A percentile compares a stretch with the other conserved stretches of the same genome.
Conservation (phyloP, 345 rosid species). For the Murraya koenigii region DNA sequence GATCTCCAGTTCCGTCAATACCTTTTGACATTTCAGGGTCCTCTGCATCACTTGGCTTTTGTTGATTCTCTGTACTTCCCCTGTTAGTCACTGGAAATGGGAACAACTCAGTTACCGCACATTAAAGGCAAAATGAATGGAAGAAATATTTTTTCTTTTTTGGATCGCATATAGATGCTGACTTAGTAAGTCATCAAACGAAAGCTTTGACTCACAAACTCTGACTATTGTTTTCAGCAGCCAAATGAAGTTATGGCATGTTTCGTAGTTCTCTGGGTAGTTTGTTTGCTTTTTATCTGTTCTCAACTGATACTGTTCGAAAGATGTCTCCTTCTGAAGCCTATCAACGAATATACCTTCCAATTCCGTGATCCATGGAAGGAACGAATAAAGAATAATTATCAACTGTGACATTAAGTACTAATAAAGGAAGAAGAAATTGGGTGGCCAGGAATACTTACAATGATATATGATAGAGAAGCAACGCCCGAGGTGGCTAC, state of each 20-base stretch:
- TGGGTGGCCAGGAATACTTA: conserved; percentile 10
- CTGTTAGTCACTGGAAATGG: background rate
- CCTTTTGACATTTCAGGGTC: background rate
- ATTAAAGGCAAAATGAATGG: background rate
- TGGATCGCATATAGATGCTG: background rate
- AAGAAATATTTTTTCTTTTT: background rate
- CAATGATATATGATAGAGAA: conserved; percentile 32
- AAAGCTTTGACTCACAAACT: conserved; percentile 16
- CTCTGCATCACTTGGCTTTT: background rate
- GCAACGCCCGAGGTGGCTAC: conserved; percentile 25
- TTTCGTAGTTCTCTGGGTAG: conserved; percentile 34
- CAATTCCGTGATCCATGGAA: background rate
- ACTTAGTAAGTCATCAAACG: background rate
- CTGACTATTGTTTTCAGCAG: background rate
- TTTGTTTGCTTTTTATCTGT: background rate
- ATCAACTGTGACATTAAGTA: background rate
- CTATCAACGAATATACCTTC: conserved; percentile 41
- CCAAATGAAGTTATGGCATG: conserved; percentile 23
- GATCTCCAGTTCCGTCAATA: background rate
- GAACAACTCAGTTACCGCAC: background rate
- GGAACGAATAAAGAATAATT: background rate
- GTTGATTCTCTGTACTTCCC: background rate
- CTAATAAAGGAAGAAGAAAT: background rate
- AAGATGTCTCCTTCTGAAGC: conserved; percentile 9
- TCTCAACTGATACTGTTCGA: background rate